phyloP scores from a whole-genome alignment of 2,329 filamentous ascomycete species.

The Colletotrichum sp. region DNA sequence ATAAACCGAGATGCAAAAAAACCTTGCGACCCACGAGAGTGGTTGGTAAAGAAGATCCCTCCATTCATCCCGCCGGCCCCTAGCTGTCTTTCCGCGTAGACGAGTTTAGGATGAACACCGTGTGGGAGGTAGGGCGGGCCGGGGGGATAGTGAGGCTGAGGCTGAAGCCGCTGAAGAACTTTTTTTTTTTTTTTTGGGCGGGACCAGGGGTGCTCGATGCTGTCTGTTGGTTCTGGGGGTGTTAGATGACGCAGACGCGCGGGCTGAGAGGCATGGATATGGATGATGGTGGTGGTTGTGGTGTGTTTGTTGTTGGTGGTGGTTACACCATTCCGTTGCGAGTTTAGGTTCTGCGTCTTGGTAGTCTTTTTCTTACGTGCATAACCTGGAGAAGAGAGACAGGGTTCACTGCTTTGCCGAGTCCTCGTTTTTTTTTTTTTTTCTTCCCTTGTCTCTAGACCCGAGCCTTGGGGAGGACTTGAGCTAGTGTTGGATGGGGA shows the following conservation, averaged over 20 bases:
- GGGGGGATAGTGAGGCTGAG: neutral
- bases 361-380: conserved; percentile 1
- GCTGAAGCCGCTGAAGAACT: conserved; percentile 9
- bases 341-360: conserved; percentile 1
- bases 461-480: neutral
- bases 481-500: neutral
- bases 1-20: neutral
- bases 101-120: conserved; percentile 1
- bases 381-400: neutral
- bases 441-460: neutral
- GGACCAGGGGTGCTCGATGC: neutral
- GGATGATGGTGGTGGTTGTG: neutral
- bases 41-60: neutral
- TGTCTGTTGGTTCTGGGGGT: neutral
- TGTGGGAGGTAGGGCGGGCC: neutral
- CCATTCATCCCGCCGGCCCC: neutral
- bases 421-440: neutral
- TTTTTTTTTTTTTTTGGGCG: neutral
- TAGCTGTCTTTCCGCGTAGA: neutral
- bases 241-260: neutral
- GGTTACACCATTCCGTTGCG: conserved; percentile 12
- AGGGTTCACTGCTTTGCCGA: neutral
- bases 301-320: neutral
- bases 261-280: neutral
- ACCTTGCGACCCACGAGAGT: neutral